These are phyloP conservation scores for Cyberlindnera americana DNA, from an alignment of 805 yeast genomes.

Conservation along the genomic window DNA sequence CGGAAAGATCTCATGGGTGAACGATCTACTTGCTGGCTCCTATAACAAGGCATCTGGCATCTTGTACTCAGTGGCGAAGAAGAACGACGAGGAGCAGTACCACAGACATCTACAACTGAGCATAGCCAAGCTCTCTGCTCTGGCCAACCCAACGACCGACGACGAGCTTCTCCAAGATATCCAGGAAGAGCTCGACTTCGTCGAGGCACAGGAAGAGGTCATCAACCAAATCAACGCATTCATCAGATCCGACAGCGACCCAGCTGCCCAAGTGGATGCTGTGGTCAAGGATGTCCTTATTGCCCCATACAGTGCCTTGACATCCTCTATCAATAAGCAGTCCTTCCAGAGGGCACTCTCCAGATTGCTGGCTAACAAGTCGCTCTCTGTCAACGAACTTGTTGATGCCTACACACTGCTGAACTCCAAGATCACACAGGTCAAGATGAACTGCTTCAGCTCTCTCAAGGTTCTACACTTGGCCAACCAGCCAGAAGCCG, in stretches of 20 bases:
- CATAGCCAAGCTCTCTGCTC: slow-evolving; percentile 64
- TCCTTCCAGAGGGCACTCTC: slow-evolving; percentile 27
- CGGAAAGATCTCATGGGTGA: slow-evolving; percentile 68
- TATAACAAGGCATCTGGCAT: slow-evolving; percentile 48
- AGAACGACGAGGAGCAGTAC: slow-evolving; percentile 38
- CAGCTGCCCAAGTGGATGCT: slow-evolving; percentile 24
- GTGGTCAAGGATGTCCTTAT: slow-evolving; percentile 25
- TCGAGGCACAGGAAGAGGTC: slow-evolving; percentile 47
- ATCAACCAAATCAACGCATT: slow-evolving; percentile 28
- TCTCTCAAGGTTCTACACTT: slow-evolving; percentile 52
- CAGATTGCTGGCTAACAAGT: slow-evolving; percentile 35
- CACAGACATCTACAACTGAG: slow-evolving; percentile 58
- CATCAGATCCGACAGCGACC: slow-evolving; percentile 30
- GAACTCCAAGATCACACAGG: slow-evolving; percentile 30
- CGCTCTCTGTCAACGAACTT: slow-evolving; percentile 42
- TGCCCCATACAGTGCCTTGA: slow-evolving; percentile 19
- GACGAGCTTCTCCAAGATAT: slow-evolving; percentile 38
- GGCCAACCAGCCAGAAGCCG: slow-evolving; percentile 24
- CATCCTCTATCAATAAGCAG: slow-evolving; percentile 19
- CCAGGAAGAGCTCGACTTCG: slow-evolving; percentile 45
- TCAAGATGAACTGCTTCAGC: slow-evolving; percentile 33
- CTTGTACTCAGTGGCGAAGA: slow-evolving; percentile 40
- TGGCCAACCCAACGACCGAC: slow-evolving; percentile 34
- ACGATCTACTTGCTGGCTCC: slow-evolving; percentile 49
- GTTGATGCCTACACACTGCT: slow-evolving; percentile 50